Evolutionary conservation across 2,329 filamentous ascomycete genomes (phyloP).

Genomic region (Pseudocercospora fijiensis): DNA sequence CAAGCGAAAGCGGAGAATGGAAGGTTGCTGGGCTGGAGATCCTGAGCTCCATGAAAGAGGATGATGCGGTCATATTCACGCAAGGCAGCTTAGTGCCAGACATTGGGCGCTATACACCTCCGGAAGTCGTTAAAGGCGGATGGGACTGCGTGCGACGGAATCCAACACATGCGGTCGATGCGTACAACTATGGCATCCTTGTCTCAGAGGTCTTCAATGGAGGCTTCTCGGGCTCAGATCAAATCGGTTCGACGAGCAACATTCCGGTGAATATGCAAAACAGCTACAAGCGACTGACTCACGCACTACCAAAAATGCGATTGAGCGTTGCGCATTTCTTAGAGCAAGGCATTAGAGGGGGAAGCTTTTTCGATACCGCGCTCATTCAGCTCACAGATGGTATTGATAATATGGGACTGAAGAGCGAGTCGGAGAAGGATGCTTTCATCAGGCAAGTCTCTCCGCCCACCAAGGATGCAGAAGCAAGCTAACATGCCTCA

Average conservation of each 20-base stretch:
- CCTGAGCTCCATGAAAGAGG: constrained; percentile 91
- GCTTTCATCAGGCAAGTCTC: constrained; percentile 68
- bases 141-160: constrained; percentile 88
- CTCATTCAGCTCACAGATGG: constrained; percentile 90
- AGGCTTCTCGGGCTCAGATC: constrained; percentile 70
- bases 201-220: constrained; percentile 93
- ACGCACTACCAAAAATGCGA: constrained; percentile 83
- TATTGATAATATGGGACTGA: constrained; percentile 88
- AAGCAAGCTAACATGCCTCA: constrained; percentile 30
- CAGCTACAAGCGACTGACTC: constrained; percentile 85
- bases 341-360: constrained; percentile 78
- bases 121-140: constrained; percentile 80
- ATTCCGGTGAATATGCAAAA: constrained; percentile 86
- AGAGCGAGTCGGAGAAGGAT: constrained; percentile 78
- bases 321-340: constrained; percentile 82
- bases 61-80: constrained; percentile 88
- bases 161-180: constrained; percentile 77
- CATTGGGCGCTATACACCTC: constrained; percentile 77
- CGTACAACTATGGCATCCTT: constrained; percentile 80
- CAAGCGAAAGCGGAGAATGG: constrained; percentile 96
- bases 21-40: constrained; percentile 93
- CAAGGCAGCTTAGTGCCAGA: constrained; percentile 88
- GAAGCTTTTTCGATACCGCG: constrained; percentile 89
- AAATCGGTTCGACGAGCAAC: constrained; percentile 79
- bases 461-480: background rate